Base-by-base conservation (phyloP, 352 stramenopile species). In the Pythium dissotocum region DNA sequence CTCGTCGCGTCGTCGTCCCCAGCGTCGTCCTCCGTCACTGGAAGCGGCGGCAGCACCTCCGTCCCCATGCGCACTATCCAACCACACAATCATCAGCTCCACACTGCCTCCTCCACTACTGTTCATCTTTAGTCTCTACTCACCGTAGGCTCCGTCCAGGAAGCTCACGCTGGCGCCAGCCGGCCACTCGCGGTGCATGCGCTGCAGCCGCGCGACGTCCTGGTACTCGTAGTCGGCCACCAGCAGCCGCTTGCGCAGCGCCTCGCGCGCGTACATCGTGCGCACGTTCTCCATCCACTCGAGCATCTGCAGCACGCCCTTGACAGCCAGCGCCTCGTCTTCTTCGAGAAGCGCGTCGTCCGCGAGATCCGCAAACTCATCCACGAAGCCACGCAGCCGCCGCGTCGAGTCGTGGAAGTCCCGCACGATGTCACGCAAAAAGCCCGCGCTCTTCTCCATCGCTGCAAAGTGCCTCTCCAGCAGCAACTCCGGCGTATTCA, bases 241-340 rank as follows among this genome's bases (percentile, higher is more conserved):
- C 2, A 93, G 70, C 58, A 69, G 49, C 26, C 70, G 73, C 70
- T 91, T 91, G 48, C 85, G 83, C 42, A 84, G 36, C 46, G 77
- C 56, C 69, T 94, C 85, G 58, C 75, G 79, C 65, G 91, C 80
- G 56, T 81, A 78, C 85, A 94, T 94, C 44, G 58, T 51, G 30
- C 82, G 61, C 55, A 91, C 85, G 32, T 78, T 89, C 64, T 91
- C 82, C 78, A 90, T 91, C 85, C 85, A 94, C 68, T 92, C 85
- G 51, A 85, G 73, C 66, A 83, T 46, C 24, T 77, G 58, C 21
- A 62, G 36, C n/a, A 75, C 24, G 32, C 68, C 49, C 16, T 30
- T 9, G 0, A 53, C 42, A 6, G 51, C 28, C 12, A 14, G 26
- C 33, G n/a, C 44, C 21, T 55, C 38, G 24, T 54, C n/a, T 5